These are phyloP conservation scores for Penicillium mononematosum DNA, from an alignment of 495 filamentous ascomycete genomes.

Conservation along the genomic window DNA sequence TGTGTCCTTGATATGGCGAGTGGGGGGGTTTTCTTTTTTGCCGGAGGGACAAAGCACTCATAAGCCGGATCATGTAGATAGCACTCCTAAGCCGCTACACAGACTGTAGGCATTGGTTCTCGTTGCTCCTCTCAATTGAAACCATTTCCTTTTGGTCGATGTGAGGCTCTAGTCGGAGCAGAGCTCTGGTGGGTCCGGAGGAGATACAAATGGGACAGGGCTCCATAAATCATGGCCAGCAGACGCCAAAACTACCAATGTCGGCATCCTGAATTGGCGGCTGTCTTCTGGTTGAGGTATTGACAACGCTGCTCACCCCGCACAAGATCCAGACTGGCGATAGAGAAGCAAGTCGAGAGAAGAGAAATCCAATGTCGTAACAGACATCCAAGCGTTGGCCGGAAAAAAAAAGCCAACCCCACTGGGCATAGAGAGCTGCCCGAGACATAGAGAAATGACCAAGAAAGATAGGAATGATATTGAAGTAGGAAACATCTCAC, in stretches of 20 bases:
- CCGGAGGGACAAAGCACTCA: conserved; percentile 21
- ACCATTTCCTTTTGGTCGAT: no score
- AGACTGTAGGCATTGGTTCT: conserved; percentile 12
- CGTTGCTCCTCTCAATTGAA: conserved; percentile 6
- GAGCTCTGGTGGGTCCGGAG: not conserved
- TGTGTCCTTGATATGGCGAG: conserved; percentile 14
- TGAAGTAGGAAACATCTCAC: conserved; percentile 21
- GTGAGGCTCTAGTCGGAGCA: not conserved
- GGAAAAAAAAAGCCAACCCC: not conserved
- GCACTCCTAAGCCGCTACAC: conserved; percentile 5
- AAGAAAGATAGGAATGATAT: conserved; percentile 24
- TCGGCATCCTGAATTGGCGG: not conserved
- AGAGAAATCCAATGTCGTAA: not conserved
- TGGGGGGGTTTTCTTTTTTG: conserved; percentile 14
- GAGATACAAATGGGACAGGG: not conserved
- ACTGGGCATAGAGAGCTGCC: not conserved
- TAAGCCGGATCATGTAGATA: conserved; percentile 13
- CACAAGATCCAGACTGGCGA: not conserved
- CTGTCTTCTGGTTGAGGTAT: not conserved
- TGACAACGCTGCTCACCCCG: not conserved
- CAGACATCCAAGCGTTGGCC: not conserved
- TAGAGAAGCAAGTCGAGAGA: not conserved
- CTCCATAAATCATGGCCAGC: not conserved
- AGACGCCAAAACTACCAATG: not conserved
- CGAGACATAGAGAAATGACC: conserved; percentile 14